Conservation (phyloP, 306 rosid genomes). For the Acacia acuminata region DNA sequence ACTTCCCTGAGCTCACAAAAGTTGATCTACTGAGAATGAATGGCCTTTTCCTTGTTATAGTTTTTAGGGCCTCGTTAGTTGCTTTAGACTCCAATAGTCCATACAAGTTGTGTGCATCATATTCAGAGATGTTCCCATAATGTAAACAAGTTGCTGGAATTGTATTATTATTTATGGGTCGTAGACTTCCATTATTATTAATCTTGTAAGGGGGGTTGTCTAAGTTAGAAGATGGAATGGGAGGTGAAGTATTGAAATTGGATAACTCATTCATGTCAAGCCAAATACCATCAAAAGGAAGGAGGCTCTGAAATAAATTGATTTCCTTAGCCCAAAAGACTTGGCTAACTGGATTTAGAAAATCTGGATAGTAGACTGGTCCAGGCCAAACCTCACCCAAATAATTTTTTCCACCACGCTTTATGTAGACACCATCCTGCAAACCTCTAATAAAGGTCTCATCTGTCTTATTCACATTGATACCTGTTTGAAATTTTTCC, state of each 20-base stretch:
- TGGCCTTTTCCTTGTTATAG: conserved; percentile 76
- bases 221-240: conserved; percentile 52
- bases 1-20: conserved; percentile 84
- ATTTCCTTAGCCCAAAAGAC: conserved; percentile 71
- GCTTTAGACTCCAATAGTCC: conserved; percentile 67
- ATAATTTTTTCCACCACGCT: conserved; percentile 66
- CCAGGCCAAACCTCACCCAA: conserved; percentile 89
- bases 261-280: conserved; percentile 86
- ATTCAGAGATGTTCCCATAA: conserved; percentile 65
- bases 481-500: conserved; percentile 54
- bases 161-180: conserved; percentile 51
- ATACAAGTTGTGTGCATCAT: conserved; percentile 74
- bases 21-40: conserved; percentile 83
- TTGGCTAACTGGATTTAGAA: conserved; percentile 58
- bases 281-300: conserved; percentile 87
- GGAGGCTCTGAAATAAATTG: conserved; percentile 50
- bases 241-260: conserved; percentile 61
- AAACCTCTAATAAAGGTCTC: conserved; percentile 66
- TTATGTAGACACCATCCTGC: conserved; percentile 67
- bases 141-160: conserved; percentile 69
- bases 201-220: conserved; percentile 87
- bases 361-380: conserved; percentile 71
- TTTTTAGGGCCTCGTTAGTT: conserved; percentile 59
- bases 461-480: conserved; percentile 57
- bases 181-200: conserved; percentile 45